Evolutionary conservation across 208 protist genomes (phyloP).

Genomic region (Leishmania amazonensis): DNA sequence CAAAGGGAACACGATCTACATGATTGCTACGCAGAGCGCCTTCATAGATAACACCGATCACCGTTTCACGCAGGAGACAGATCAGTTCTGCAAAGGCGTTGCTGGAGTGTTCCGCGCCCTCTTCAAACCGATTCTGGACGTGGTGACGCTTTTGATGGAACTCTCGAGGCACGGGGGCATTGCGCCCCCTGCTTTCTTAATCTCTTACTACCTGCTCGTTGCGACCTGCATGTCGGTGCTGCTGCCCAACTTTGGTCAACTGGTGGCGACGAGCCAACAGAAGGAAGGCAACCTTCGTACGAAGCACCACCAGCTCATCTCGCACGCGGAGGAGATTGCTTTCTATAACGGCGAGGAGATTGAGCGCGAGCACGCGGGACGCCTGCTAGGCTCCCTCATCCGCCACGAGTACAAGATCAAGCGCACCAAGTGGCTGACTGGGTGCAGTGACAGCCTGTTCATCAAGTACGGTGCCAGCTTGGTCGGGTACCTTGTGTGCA

Average conservation of each 20-base stretch:
- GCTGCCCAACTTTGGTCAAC: constrained; percentile 73
- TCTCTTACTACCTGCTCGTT: constrained; percentile 80
- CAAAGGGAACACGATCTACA: constrained; percentile 53
- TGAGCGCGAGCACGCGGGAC: constrained; percentile 78
- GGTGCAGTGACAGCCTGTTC: constrained; percentile 62
- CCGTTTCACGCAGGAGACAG: constrained; percentile 73
- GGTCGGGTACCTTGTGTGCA: constrained; percentile 77
- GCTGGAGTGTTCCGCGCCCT: constrained; percentile 69
- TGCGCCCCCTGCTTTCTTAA: constrained; percentile 52
- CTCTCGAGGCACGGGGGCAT: constrained; percentile 60
- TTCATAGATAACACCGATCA: constrained; percentile 81
- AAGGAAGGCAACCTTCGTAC: constrained; percentile 83
- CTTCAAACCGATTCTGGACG: constrained; percentile 82
- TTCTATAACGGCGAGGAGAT: constrained; percentile 89
- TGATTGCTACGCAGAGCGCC: constrained; percentile 47
- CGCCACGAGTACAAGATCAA: constrained; percentile 76
- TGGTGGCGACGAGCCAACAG: constrained; percentile 70
- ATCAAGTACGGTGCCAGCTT: constrained; percentile 81
- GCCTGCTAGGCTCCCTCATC: constrained; percentile 63
- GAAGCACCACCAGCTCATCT: constrained; percentile 78
- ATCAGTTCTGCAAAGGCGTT: constrained; percentile 77
- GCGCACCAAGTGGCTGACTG: constrained; percentile 64
- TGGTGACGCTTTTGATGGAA: constrained; percentile 68
- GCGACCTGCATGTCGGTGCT: constrained; percentile 52
- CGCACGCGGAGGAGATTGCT: constrained; percentile 90